Percentiles rank a stretch among this genome's conserved stretches.
Conservation (phyloP, 495 filamentous ascomycete species). For the Penicillium angulare region DNA sequence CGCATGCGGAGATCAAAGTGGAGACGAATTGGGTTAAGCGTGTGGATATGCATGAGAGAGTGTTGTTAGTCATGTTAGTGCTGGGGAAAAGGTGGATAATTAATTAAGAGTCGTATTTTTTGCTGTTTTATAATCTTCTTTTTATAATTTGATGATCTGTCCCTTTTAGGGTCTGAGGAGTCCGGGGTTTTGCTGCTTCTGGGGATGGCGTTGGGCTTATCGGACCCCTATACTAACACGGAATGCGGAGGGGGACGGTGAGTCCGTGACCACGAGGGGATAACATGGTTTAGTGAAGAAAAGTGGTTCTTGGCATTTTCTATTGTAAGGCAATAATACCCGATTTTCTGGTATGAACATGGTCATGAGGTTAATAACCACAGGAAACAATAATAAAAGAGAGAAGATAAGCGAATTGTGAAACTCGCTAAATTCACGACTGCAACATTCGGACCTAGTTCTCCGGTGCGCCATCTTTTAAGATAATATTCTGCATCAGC, state of each 20-base stretch:
- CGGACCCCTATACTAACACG: not conserved
- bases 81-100: too few relatives aligned
- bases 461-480: constrained; percentile 4
- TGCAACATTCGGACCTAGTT: not conserved
- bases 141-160: not conserved
- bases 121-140: not conserved
- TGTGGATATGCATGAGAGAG: too few relatives aligned
- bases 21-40: not conserved
- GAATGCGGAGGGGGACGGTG: not conserved
- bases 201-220: not conserved
- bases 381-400: not conserved
- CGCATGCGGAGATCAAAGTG: not conserved
- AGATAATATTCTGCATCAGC: constrained; percentile 20
- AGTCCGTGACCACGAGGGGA: not conserved
- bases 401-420: not conserved
- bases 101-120: too few relatives aligned
- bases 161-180: not conserved
- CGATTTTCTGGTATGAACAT: not conserved
- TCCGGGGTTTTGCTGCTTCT: not conserved
- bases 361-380: not conserved
- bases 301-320: not conserved
- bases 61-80: too few relatives aligned
- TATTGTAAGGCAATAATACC: not conserved
- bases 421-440: not conserved
- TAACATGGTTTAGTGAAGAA: not conserved